Evolutionary conservation across 257 asterid species (phyloP).

Genomic region (Forsythia suspensa): DNA sequence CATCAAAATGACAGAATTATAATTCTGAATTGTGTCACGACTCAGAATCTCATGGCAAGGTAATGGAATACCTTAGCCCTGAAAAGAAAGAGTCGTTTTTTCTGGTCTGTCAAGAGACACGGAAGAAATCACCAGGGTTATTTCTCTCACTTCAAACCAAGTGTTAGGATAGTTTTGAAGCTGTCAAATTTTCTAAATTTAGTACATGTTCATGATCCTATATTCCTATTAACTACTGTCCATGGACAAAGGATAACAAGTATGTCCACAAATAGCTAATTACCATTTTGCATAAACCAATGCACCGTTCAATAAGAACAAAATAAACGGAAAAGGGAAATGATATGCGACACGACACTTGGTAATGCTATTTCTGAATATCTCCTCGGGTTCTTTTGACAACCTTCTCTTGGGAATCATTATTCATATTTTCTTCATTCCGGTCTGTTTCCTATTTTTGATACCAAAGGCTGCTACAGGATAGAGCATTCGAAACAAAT

Average conservation of each 20-base stretch:
- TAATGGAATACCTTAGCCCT: conserved; percentile 26
- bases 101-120: conserved; percentile 56
- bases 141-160: conserved; percentile 16
- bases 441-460: conserved; percentile 63
- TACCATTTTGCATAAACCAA: background rate
- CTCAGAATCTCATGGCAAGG: conserved; percentile 24
- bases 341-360: background rate
- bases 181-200: background rate
- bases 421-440: conserved; percentile 64
- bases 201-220: background rate
- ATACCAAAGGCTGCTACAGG: conserved; percentile 92
- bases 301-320: background rate
- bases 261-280: conserved; percentile 25
- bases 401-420: conserved; percentile 59
- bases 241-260: background rate
- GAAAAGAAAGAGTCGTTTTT: conserved; percentile 40
- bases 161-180: conserved; percentile 6
- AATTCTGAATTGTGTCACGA: conserved; percentile 5
- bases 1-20: conserved; percentile 10
- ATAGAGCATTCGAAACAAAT: background rate
- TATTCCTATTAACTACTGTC: background rate
- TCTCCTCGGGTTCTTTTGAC: conserved; percentile 85
- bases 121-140: conserved; percentile 27
- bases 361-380: conserved; percentile 33
- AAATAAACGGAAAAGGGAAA: too few relatives aligned